Evolutionary conservation across 202 grass and related monocot genomes (phyloP).

Genomic region (Alloteropsis angusta): DNA sequence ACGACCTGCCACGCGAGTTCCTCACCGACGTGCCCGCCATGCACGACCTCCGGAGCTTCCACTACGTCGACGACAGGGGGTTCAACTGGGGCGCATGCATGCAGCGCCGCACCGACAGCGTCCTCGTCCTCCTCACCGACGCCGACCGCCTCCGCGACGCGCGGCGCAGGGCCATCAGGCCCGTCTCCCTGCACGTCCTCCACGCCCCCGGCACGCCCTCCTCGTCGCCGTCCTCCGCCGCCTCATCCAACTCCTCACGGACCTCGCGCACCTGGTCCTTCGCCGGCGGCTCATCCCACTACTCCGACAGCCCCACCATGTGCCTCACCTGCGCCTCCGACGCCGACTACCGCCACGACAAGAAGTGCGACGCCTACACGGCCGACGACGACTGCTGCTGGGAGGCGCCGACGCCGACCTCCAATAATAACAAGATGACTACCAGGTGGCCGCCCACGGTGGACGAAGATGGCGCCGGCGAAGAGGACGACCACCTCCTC

Average conservation of each 20-base stretch:
- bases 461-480: background rate
- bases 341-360: constrained; percentile 44
- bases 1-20: constrained; percentile 53
- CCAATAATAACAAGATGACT: background rate
- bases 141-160: constrained; percentile 39
- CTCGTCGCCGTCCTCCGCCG: constrained; percentile 1
- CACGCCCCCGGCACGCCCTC: background rate
- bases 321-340: constrained; percentile 30
- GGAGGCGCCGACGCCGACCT: too few relatives aligned
- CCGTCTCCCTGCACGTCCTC: constrained; percentile 23
- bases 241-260: constrained; percentile 23
- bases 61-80: constrained; percentile 48
- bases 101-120: constrained; percentile 37
- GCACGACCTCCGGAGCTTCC: constrained; percentile 47
- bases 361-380: constrained; percentile 50
- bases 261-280: constrained; percentile 43
- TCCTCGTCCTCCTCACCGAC: constrained; percentile 38
- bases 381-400: constrained; percentile 27
- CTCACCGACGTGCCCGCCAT: constrained; percentile 27
- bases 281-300: constrained; percentile 26
- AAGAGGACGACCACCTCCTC: background rate
- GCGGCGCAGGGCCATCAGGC: constrained; percentile 20
- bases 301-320: constrained; percentile 40
- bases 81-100: constrained; percentile 75
- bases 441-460: background rate